Percentiles rank a stretch among this genome's conserved stretches.
phyloP scores from a whole-genome alignment of 1,139 yeast genomes.

The Diutina rugosa region DNA sequence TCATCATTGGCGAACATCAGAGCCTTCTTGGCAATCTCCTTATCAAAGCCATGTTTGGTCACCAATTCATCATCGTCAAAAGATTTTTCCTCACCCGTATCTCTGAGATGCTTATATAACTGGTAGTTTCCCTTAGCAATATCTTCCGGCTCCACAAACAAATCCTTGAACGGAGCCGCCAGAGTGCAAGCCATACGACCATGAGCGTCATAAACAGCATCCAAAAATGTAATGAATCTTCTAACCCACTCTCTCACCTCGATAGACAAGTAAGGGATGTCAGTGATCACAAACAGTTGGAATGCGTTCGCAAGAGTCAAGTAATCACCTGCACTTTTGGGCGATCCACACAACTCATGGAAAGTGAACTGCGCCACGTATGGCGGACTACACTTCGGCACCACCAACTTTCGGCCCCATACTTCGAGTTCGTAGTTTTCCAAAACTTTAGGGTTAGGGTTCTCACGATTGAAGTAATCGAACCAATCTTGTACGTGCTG shows the following conservation, averaged over 20 bases:
- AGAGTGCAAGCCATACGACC: constrained; percentile 82
- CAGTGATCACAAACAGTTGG: constrained; percentile 73
- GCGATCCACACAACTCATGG: constrained; percentile 71
- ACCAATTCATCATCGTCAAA: constrained; percentile 51
- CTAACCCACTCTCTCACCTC: constrained; percentile 75
- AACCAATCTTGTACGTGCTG: constrained; percentile 75
- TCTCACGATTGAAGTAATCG: constrained; percentile 52
- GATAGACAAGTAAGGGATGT: constrained; percentile 74
- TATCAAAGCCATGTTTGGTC: constrained; percentile 60
- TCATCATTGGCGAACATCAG: constrained; percentile 80
- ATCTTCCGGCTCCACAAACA: constrained; percentile 78
- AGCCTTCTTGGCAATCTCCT: constrained; percentile 63
- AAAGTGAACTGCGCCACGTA: constrained; percentile 85
- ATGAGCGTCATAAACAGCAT: constrained; percentile 88
- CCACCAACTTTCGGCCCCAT: constrained; percentile 78
- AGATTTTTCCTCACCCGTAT: constrained; percentile 22
- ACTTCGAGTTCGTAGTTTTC: constrained; percentile 34
- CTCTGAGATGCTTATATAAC: constrained; percentile 23
- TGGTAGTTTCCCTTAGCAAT: constrained; percentile 39
- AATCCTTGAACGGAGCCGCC: constrained; percentile 70
- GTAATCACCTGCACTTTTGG: constrained; percentile 94
- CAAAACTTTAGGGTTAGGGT: constrained; percentile 13
- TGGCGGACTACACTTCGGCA: constrained; percentile 69
- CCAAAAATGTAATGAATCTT: constrained; percentile 84
- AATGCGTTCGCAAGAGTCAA: constrained; percentile 69